phyloP scores from a whole-genome alignment of 768 basidiomycete species.

The Wakefieldia striispora region DNA sequence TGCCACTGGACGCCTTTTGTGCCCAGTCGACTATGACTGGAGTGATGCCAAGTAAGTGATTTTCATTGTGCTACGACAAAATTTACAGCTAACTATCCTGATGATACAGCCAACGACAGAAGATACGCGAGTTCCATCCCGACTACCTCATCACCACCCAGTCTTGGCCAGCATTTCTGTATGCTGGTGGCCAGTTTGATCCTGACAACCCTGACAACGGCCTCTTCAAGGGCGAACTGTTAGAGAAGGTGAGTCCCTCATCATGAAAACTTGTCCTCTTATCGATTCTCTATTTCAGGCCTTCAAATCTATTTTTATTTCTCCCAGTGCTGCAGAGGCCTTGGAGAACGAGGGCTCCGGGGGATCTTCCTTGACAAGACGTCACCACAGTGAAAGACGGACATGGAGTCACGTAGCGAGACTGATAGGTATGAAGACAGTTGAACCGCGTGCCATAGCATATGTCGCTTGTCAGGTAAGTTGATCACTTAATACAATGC shows the following conservation, averaged over 20 bases:
- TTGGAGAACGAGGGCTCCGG: not conserved
- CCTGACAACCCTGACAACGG: not conserved
- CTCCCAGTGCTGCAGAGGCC: no score
- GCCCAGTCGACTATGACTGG: no score
- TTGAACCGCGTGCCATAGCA: not conserved
- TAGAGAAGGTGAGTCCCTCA: not conserved
- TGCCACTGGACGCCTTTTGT: no score
- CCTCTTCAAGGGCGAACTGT: not conserved
- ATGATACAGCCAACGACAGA: not conserved
- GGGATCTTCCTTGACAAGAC: no score
- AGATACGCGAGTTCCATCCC: not conserved
- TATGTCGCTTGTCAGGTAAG: no score
- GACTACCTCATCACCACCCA: not conserved
- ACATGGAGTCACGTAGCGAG: not conserved
- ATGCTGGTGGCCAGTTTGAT: not conserved
- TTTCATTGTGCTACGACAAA: no score
- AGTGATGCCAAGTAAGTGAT: no score
- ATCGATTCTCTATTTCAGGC: no score
- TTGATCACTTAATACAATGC: not conserved
- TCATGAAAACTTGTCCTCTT: no score
- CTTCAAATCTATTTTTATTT: no score
- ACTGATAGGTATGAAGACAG: not conserved
- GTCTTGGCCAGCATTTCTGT: constrained; percentile 4
- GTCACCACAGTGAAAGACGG: not conserved
- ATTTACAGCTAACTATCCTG: not conserved